Percentiles rank a stretch among this genome's conserved stretches.
phyloP scores from a whole-genome alignment of 768 basidiomycete genomes.

The Boletus insuetus region DNA sequence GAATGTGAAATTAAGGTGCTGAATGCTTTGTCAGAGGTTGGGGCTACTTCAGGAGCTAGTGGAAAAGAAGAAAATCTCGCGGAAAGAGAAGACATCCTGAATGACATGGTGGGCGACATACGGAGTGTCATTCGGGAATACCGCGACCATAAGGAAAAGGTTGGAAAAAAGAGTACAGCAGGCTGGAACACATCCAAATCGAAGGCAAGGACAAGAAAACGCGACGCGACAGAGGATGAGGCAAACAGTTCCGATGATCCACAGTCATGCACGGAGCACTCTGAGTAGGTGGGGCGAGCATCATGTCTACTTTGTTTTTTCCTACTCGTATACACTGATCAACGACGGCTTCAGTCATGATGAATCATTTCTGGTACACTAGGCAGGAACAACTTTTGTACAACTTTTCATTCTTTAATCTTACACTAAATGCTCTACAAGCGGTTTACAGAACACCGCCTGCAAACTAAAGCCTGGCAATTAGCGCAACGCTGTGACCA shows the following conservation, averaged over 20 bases:
- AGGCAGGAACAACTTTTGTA: neutral
- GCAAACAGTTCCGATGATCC: slow-evolving; percentile 1
- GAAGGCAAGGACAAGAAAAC: slow-evolving; percentile 3
- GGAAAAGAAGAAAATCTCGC: neutral
- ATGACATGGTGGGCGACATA: slow-evolving; percentile 12
- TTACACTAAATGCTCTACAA: slow-evolving; percentile 11
- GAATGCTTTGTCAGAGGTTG: slow-evolving; percentile 38
- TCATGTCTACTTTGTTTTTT: neutral
- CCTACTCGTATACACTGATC: neutral
- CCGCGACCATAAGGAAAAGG: slow-evolving; percentile 7
- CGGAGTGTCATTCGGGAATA: slow-evolving; percentile 13
- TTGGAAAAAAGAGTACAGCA: neutral
- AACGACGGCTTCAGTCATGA: neutral
- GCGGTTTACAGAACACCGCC: slow-evolving; percentile 27
- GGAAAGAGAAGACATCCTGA: neutral
- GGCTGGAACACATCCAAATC: neutral
- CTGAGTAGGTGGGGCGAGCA: neutral
- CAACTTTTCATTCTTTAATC: neutral
- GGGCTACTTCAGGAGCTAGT: neutral
- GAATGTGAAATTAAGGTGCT: slow-evolving; percentile 67
- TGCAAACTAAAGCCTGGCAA: slow-evolving; percentile 27
- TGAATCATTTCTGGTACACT: neutral
- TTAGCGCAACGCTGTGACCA: slow-evolving; percentile 18
- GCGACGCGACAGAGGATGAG: slow-evolving; percentile 3
- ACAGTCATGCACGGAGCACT: neutral